Evolutionary conservation across 2,329 filamentous ascomycete genomes (phyloP).

Genomic region (Beauveria pseudobassiana): DNA sequence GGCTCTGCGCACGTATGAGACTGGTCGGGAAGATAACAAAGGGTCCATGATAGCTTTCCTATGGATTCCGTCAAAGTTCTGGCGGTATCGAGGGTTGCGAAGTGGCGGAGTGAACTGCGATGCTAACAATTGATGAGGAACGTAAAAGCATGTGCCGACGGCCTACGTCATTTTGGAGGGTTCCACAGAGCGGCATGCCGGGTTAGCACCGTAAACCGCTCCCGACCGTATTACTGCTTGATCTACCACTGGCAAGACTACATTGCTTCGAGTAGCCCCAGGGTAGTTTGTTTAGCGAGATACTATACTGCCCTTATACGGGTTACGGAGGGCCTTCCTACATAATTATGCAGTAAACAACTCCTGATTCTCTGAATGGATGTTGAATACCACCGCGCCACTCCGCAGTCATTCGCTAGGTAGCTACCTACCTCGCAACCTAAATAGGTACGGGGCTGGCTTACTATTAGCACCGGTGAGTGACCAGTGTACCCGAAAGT

Average conservation of each 20-base stretch:
- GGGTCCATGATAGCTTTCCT: neutral
- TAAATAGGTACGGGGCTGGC: neutral
- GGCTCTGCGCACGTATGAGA: slow-evolving; percentile 36
- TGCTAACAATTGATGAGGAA: neutral
- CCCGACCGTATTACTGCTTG: neutral
- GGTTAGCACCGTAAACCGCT: neutral
- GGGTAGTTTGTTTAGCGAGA: neutral
- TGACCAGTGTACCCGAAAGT: neutral
- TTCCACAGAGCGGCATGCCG: slow-evolving; percentile 3
- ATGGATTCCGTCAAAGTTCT: neutral
- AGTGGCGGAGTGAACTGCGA: neutral
- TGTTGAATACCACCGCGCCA: neutral
- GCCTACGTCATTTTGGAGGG: neutral
- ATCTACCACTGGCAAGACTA: neutral
- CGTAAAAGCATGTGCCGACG: neutral
- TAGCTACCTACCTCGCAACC: too few relatives aligned
- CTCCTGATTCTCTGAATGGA: neutral
- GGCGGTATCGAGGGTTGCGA: neutral
- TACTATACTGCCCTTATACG: too few relatives aligned
- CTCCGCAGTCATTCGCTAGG: neutral
- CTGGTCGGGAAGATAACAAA: slow-evolving; percentile 21
- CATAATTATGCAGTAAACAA: neutral
- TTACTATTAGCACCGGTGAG: neutral
- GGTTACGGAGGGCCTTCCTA: too few relatives aligned
- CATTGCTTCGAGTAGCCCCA: neutral